Base-by-base conservation (phyloP, 2,329 filamentous ascomycete genomes). In the Penicillium sp. region DNA sequence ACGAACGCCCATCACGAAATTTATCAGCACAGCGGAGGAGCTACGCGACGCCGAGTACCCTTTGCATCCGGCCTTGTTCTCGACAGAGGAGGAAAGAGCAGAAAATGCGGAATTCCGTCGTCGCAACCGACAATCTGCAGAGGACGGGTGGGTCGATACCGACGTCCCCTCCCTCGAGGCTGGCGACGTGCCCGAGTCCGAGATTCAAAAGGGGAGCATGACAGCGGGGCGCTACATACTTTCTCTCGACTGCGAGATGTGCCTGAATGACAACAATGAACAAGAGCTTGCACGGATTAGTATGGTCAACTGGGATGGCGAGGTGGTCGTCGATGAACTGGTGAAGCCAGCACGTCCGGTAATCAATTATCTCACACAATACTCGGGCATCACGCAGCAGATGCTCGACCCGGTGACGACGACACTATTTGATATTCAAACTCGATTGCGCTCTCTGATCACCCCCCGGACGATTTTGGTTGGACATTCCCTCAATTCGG, bases 161-260 rank as follows among this genome's bases (percentile, higher is more conserved):
- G 68, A 75, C 13, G 81, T 96, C 17, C 69, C 78, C 27, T 74
- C 66, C 28, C 68, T 88, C 6, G 78, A 82, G 32, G 84, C 87
- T 20, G 87, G 82, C 3, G 66, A 78, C 33, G 76, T 84, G 5
- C 80, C 84, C 2, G 84, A 89, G 35, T 64, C 68, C 4, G 79
- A 89, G 38, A 81, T 94, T 43, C 76, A 94, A 64, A 71, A 83
- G 53, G 91, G 89, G 39, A 91, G 88, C 63, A 71, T 95, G 42
- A 94, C 88, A 0, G 87, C 81, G 19, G 93, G 90, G 23, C 80
- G 88, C 47, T 78, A 84, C 25, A 72, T 96, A 8, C 72, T 94
- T 33, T 84, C 88, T 1, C 74, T 98, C 39, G 93, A 98, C 63
- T 98, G 93, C 67, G 93, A 98, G 67, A 98, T 98, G 93, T 95